Evolutionary conservation across 2,329 filamentous ascomycete species (phyloP).

Genomic region (Cordyceps militaris): DNA sequence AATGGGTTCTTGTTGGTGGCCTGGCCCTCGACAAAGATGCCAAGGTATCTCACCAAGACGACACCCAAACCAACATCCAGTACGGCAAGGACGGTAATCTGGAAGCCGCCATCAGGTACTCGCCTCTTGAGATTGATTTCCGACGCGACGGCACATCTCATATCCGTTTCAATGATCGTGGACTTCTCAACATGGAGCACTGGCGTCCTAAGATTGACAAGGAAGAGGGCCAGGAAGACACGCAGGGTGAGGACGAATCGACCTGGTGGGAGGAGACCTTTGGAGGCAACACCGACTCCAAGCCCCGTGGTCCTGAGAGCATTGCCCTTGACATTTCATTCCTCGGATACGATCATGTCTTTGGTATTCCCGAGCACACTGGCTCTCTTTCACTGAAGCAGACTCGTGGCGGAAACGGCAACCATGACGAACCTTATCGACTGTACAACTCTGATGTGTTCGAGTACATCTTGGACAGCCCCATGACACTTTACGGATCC

Average conservation of each 20-base stretch:
- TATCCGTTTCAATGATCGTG: constrained; percentile 83
- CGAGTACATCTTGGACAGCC: constrained; percentile 93
- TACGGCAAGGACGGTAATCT: constrained; percentile 73
- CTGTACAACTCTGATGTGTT: constrained; percentile 97
- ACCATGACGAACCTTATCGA: constrained; percentile 83
- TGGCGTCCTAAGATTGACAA: constrained; percentile 83
- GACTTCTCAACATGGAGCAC: constrained; percentile 87
- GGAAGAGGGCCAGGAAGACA: constrained; percentile 39
- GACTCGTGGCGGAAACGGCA: constrained; percentile 80
- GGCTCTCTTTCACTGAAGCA: constrained; percentile 82
- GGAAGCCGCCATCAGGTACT: constrained; percentile 75
- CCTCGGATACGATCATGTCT: constrained; percentile 85
- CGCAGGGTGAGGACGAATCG: constrained; percentile 62
- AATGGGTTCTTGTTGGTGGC: constrained; percentile 81
- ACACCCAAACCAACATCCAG: constrained; percentile 63
- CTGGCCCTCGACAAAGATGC: constrained; percentile 65
- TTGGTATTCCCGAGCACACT: constrained; percentile 88
- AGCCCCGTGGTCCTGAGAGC: constrained; percentile 91
- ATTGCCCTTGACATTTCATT: constrained; percentile 88
- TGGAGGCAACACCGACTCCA: constrained; percentile 89
- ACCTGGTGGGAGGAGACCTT: constrained; percentile 99
- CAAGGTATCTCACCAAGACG: constrained; percentile 57
- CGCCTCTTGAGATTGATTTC: constrained; percentile 81
- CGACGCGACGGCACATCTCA: constrained; percentile 74
- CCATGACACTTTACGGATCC: constrained; percentile 96